Evolutionary conservation across 805 yeast species (phyloP).

Genomic region (Cyberlindnera mississippiensis): DNA sequence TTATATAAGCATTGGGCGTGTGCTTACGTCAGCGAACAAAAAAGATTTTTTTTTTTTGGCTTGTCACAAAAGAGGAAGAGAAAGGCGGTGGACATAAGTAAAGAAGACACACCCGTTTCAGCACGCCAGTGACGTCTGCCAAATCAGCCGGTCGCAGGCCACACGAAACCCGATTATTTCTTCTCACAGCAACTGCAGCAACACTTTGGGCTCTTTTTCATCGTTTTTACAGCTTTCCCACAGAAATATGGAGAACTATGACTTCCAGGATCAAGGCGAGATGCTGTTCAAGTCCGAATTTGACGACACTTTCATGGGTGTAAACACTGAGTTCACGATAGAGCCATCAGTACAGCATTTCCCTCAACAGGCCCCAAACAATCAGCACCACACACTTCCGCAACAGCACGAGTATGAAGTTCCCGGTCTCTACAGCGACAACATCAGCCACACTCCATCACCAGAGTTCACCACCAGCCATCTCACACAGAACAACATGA

Average conservation of each 20-base stretch:
- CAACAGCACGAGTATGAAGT: slow-evolving; percentile 5
- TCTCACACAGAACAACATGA: not conserved
- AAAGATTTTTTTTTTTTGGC: slow-evolving; percentile 9
- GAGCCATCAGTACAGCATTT: slow-evolving; percentile 3
- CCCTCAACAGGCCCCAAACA: slow-evolving; percentile 1
- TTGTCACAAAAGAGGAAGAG: no score
- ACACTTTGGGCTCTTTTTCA: not conserved
- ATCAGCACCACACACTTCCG: slow-evolving; percentile 2
- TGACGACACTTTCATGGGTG: slow-evolving; percentile 14
- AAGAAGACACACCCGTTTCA: no score
- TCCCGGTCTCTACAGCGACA: not conserved
- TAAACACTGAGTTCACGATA: slow-evolving; percentile 6
- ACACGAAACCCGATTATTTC: not conserved
- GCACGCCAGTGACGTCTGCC: not conserved
- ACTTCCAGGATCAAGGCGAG: slow-evolving; percentile 15
- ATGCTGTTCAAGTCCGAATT: slow-evolving; percentile 16
- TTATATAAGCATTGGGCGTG: no score
- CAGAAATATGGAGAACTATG: slow-evolving; percentile 13
- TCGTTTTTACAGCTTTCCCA: not conserved
- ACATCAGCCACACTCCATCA: slow-evolving; percentile 5
- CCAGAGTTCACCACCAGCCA: slow-evolving; percentile 7
- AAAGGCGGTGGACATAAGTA: no score
- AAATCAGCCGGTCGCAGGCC: not conserved
- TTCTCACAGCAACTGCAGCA: not conserved
- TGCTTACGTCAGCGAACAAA: no score